These are phyloP conservation scores for Fusarium neocosmosporiellum DNA, from an alignment of 2,329 filamentous ascomycete species.

Conservation along the genomic window DNA sequence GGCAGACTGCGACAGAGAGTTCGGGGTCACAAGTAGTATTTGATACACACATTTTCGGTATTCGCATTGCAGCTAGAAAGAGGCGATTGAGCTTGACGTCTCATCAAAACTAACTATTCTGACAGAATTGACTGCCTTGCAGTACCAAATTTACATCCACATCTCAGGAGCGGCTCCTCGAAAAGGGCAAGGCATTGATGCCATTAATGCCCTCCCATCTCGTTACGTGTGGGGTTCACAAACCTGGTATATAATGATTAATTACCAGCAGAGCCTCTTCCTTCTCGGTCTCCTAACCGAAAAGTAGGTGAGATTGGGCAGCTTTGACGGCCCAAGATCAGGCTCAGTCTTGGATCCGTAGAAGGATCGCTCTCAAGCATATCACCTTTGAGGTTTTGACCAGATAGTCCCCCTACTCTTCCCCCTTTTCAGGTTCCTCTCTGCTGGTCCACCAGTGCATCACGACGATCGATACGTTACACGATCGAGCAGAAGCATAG, in stretches of 20 bases:
- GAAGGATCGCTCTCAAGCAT: not conserved
- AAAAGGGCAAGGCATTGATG: not conserved
- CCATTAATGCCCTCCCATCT: not conserved
- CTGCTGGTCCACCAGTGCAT: not conserved
- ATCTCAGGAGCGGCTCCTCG: not conserved
- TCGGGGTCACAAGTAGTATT: too few species aligned
- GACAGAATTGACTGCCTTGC: too few species aligned
- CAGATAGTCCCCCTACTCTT: not conserved
- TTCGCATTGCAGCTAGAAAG: too few species aligned
- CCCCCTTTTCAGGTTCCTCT: not conserved
- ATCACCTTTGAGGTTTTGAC: not conserved
- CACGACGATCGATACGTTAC: not conserved
- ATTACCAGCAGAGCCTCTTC: not conserved
- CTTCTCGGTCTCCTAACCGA: not conserved
- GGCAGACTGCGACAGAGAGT: too few species aligned
- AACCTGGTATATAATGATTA: not conserved
- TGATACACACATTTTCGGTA: too few species aligned
- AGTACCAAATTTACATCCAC: too few species aligned
- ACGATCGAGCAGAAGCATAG: not conserved
- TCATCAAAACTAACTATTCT: too few species aligned
- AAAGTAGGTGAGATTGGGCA: not conserved
- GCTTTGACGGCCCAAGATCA: not conserved
- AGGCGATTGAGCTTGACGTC: too few species aligned
- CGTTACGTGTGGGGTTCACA: not conserved
- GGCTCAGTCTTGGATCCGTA: not conserved